A percentile compares a stretch with the other conserved stretches of the same genome.
Evolutionary conservation across 345 rosid species (phyloP).

Genomic region (Hevea brasiliensis): DNA sequence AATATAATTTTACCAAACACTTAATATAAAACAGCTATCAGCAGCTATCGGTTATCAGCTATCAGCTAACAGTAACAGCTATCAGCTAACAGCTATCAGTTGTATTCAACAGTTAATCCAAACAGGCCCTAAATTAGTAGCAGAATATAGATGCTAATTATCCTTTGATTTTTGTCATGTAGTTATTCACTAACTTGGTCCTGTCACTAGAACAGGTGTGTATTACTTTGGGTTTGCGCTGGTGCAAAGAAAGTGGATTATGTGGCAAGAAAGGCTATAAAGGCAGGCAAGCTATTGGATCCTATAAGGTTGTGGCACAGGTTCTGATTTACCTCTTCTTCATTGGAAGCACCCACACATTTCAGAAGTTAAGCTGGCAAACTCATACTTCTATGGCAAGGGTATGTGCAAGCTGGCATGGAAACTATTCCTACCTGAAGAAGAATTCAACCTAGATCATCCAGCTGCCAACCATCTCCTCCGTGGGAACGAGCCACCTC

Average conservation of each 20-base stretch:
- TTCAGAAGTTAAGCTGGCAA: constrained; percentile 80
- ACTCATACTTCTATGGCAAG: constrained; percentile 90
- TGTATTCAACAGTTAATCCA: too few species aligned
- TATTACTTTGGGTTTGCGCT: constrained; percentile 90
- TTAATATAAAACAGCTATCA: too few species aligned
- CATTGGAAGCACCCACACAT: constrained; percentile 77
- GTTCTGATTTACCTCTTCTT: constrained; percentile 89
- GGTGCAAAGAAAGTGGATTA: constrained; percentile 88
- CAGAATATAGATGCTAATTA: too few species aligned
- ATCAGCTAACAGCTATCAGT: too few species aligned
- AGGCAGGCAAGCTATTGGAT: constrained; percentile 62
- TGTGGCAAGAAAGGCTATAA: constrained; percentile 70
- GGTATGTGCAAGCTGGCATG: constrained; percentile 72
- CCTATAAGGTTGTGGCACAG: constrained; percentile 92
- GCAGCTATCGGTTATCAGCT: too few species aligned
- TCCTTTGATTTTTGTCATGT: too few species aligned
- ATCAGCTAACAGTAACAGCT: too few species aligned
- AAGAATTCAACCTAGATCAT: constrained; percentile 76
- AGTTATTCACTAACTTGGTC: background rate
- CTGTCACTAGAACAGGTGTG: constrained; percentile 56
- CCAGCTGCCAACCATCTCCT: constrained; percentile 85
- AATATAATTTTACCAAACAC: too few species aligned
- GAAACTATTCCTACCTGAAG: constrained; percentile 81
- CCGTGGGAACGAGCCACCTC: constrained; percentile 62
- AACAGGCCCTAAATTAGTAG: too few species aligned